Base-by-base conservation (phyloP, 2,329 filamentous ascomycete species). In the Neonectria coccinea region DNA sequence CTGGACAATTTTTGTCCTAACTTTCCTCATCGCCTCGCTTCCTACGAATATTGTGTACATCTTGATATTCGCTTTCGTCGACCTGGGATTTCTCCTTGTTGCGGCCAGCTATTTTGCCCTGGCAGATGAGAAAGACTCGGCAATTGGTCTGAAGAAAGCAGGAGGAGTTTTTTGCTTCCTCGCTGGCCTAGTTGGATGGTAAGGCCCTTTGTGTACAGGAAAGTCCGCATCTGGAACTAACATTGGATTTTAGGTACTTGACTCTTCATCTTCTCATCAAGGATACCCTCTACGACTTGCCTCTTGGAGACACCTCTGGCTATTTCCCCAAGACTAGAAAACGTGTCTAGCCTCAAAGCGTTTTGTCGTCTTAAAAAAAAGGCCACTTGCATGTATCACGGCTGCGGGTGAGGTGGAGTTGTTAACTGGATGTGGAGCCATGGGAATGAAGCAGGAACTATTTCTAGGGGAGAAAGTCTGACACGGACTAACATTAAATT, bases 281-380 rank as follows among this genome's bases (percentile, higher is more conserved):
- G 11, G 42, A 45, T 25, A 12, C 18, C 9, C 11, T 45, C 3
- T 45, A 45, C 14, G 42, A 45, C 5, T 20, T 45, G 7, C 42
- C 42, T 6, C 18, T 45, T 7, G 42, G 42, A 10, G 42, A 45
- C 42, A 45, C 42, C 11, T 45, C 42, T 20, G 8, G 42, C 10
- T 45, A 45, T 10, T 45, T 45, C 42, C 42, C 42, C 18, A 45
- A 45, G n/a, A 45, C 42, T 20, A 45, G 42, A 14, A 45, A 45
- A 14, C 8, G 10, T 7, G 42, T 45, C 20, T 45, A 22, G 20
- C 5, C 4, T 18, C 3, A 22, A 45, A 1, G 18, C 42, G 20
- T 5, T 7, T 1, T 12, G 18, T 6, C 14, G 42, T 4, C 12
- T 7, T 6, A 45, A 14, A 10, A 12, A 5, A 20, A 45, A 11